A percentile compares a stretch with the other conserved stretches of the same genome.
Conservation (phyloP, 1,284 basidiomycete genomes). For the Apiotrichum gamsii region DNA sequence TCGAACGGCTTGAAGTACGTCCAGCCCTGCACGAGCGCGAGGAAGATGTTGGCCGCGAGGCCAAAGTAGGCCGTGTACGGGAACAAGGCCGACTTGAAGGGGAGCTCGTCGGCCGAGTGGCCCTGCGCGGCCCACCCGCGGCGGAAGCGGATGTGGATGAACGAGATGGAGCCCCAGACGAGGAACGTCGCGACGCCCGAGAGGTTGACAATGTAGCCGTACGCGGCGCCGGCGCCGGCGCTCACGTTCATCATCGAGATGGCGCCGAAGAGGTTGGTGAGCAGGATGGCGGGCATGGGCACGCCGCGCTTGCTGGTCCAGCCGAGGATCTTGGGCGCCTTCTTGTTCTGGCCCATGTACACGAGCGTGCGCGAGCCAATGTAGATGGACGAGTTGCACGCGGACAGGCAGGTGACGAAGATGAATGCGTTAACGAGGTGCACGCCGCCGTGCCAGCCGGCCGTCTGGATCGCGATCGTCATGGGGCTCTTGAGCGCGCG, state of each 20-base stretch:
- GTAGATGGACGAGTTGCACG: conserved; percentile 44
- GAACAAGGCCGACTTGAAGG: conserved; percentile 34
- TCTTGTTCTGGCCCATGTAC: conserved; percentile 35
- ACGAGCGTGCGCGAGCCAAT: conserved; percentile 34
- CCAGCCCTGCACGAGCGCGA: conserved; percentile 19
- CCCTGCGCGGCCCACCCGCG: conserved; percentile 46
- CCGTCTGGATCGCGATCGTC: conserved; percentile 62
- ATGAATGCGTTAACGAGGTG: conserved; percentile 64
- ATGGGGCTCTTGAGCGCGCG: conserved; percentile 69
- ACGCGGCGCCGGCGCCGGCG: conserved; percentile 31
- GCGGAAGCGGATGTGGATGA: conserved; percentile 47
- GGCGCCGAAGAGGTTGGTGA: conserved; percentile 41
- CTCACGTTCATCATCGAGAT: conserved; percentile 42
- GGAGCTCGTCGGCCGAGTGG: conserved; percentile 47
- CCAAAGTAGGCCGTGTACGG: conserved; percentile 23
- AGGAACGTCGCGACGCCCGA: conserved; percentile 27
- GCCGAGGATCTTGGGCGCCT: conserved; percentile 42
- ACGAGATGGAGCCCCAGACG: conserved; percentile 25
- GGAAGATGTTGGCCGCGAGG: conserved; percentile 19
- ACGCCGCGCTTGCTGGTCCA: conserved; percentile 45
- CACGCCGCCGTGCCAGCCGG: conserved; percentile 68
- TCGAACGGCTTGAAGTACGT: conserved; percentile 10
- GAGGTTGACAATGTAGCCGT: conserved; percentile 27
- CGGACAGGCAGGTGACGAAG: conserved; percentile 47
- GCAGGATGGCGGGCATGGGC: conserved; percentile 41